Conservation (phyloP, 78 protist genomes). For the Bodo saltans region DNA sequence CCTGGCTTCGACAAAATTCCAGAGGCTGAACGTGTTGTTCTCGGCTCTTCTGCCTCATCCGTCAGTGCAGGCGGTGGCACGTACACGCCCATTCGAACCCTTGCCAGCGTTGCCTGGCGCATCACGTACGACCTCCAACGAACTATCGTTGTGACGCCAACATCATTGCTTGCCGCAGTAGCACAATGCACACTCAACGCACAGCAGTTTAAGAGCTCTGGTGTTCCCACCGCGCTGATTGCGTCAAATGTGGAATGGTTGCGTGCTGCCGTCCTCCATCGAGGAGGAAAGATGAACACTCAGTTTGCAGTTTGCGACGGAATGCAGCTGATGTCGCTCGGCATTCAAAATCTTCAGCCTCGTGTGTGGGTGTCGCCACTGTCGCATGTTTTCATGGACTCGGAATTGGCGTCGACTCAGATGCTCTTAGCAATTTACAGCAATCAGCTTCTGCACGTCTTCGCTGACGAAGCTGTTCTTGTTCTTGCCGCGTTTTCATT, state of each 20-base stretch:
- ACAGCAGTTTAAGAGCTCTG: not conserved
- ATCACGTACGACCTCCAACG: not conserved
- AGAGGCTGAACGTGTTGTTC: not conserved
- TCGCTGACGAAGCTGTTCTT: not conserved
- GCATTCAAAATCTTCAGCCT: not conserved
- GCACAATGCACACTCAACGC: not conserved
- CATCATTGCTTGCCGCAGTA: not conserved
- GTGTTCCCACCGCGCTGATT: not conserved
- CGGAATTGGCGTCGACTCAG: not conserved
- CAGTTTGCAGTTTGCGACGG: not conserved
- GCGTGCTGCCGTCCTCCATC: not conserved
- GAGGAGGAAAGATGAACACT: constrained; percentile 1
- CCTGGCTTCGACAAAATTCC: not conserved
- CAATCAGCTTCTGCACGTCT: constrained; percentile 19
- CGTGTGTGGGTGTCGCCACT: not conserved
- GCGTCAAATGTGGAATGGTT: constrained; percentile 6
- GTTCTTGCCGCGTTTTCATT: not conserved
- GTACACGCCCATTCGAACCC: not conserved
- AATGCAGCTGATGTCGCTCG: not conserved
- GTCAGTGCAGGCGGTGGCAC: no score
- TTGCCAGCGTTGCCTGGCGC: not conserved
- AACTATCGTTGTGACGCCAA: constrained; percentile 13
- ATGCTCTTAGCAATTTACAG: constrained; percentile 5
- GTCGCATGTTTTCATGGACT: not conserved
- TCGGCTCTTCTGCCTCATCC: no score